Evolutionary conservation across 345 rosid genomes (phyloP).

Genomic region (Cardiospermum halicacabum): DNA sequence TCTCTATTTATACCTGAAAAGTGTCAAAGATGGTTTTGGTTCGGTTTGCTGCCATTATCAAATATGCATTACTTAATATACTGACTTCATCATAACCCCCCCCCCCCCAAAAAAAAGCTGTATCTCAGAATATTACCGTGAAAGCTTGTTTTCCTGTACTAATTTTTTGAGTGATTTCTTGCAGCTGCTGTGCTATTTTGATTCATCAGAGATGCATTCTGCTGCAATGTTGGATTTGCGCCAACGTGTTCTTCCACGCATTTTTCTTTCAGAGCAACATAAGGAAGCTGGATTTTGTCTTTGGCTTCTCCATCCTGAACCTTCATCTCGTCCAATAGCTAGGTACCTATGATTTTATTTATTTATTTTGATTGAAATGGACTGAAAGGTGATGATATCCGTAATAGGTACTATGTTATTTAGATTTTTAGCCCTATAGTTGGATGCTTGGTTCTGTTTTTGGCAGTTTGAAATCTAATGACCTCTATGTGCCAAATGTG

Average conservation of each 20-base stretch:
- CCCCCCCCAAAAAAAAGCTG: too few relatives aligned
- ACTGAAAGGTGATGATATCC: too few relatives aligned
- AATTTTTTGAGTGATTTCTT: conserved; percentile 25
- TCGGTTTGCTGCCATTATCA: not conserved
- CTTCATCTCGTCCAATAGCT: conserved; percentile 63
- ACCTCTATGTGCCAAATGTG: not conserved
- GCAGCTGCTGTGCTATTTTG: conserved; percentile 60
- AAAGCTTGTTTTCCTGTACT: conserved; percentile 8
- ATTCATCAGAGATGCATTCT: conserved; percentile 44
- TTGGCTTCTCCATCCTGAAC: conserved; percentile 83
- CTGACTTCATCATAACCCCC: not conserved
- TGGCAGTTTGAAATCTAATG: not conserved
- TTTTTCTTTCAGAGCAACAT: conserved; percentile 52
- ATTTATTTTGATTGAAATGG: too few relatives aligned
- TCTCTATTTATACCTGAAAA: conserved; percentile 2
- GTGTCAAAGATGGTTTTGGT: conserved; percentile 4
- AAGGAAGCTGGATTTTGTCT: conserved; percentile 82
- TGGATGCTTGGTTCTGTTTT: not conserved
- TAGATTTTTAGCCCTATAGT: too few relatives aligned
- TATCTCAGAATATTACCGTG: not conserved
- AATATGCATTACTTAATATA: not conserved
- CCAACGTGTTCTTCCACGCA: conserved; percentile 55
- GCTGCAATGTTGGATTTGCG: conserved; percentile 54
- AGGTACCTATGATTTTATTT: conserved; percentile 35
- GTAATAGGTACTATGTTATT: not conserved